Evolutionary conservation across 2,329 filamentous ascomycete species (phyloP).

Genomic region (Pyrenochaeta sp.): DNA sequence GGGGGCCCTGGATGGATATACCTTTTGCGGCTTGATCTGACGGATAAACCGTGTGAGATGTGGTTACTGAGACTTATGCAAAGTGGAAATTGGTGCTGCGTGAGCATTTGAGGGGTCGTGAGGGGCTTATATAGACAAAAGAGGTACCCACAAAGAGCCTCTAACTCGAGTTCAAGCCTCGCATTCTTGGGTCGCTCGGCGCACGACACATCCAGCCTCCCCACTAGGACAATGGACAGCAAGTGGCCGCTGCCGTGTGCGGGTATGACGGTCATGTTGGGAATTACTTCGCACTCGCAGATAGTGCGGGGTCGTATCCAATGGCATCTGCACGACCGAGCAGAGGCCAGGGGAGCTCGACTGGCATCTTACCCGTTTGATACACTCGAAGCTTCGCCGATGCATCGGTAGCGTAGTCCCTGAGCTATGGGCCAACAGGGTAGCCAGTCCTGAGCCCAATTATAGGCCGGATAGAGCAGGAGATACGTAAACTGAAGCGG

Average conservation of each 20-base stretch:
- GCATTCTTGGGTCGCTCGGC: conserved; percentile 31
- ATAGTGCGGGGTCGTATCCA: conserved; percentile 49
- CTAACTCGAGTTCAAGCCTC: conserved; percentile 21
- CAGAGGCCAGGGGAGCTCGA: conserved; percentile 29
- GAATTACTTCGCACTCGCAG: conserved; percentile 39
- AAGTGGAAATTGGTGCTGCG: conserved; percentile 23
- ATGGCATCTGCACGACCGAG: conserved; percentile 34
- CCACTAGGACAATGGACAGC: conserved; percentile 43
- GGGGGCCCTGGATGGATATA: conserved; percentile 34
- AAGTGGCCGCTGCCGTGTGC: conserved; percentile 32
- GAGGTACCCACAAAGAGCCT: conserved; percentile 26
- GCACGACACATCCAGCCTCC: conserved; percentile 36
- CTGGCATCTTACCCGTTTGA: conserved; percentile 24
- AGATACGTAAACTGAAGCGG: conserved; percentile 28
- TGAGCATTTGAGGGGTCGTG: conserved; percentile 30
- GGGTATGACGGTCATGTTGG: conserved; percentile 43
- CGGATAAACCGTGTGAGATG: conserved; percentile 20
- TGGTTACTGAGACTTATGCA: conserved; percentile 19
- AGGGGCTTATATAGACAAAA: conserved; percentile 41
- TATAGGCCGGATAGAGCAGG: conserved; percentile 12
- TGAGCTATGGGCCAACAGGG: conserved; percentile 15
- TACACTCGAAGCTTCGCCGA: conserved; percentile 17
- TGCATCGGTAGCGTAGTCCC: conserved; percentile 21
- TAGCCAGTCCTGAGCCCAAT: conserved; percentile 20
- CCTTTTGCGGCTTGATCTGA: conserved; percentile 35